These are phyloP conservation scores for Piedraia hortae DNA, from an alignment of 2,329 filamentous ascomycete genomes.

Conservation along the genomic window DNA sequence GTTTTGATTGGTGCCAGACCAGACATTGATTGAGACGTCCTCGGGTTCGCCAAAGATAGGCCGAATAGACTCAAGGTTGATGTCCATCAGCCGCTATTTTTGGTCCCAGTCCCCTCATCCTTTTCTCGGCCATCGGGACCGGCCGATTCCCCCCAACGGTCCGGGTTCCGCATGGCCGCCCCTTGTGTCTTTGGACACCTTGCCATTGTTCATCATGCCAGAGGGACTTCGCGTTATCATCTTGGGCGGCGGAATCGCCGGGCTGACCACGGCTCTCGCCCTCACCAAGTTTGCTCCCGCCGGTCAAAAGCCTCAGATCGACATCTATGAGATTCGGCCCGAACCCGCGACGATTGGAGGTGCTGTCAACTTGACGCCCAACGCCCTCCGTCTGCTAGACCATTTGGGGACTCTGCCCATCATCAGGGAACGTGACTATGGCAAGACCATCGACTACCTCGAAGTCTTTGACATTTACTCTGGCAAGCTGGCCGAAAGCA, in stretches of 20 bases:
- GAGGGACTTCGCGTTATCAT: constrained; percentile 18
- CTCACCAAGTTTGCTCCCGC: constrained; percentile 18
- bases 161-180: no score
- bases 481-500: constrained; percentile 17
- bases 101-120: no score
- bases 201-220: no score
- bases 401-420: constrained; percentile 12
- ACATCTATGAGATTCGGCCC: constrained; percentile 22
- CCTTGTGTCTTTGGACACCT: no score
- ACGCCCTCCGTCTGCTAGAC: constrained; percentile 17
- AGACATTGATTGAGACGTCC: no score
- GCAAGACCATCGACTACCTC: constrained; percentile 16
- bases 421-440: constrained; percentile 15
- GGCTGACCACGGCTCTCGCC: constrained; percentile 22
- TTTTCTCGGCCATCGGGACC: no score
- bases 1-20: no score
- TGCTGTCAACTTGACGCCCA: constrained; percentile 21
- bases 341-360: constrained; percentile 19
- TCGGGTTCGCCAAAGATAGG: no score
- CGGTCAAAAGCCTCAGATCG: constrained; percentile 14
- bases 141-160: no score
- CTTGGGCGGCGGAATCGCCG: constrained; percentile 25
- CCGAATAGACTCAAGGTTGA: no score
- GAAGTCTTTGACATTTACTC: constrained; percentile 20
- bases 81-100: no score